Base-by-base conservation (phyloP, 2,329 filamentous ascomycete genomes). In the Sarocladium brachiariae region DNA sequence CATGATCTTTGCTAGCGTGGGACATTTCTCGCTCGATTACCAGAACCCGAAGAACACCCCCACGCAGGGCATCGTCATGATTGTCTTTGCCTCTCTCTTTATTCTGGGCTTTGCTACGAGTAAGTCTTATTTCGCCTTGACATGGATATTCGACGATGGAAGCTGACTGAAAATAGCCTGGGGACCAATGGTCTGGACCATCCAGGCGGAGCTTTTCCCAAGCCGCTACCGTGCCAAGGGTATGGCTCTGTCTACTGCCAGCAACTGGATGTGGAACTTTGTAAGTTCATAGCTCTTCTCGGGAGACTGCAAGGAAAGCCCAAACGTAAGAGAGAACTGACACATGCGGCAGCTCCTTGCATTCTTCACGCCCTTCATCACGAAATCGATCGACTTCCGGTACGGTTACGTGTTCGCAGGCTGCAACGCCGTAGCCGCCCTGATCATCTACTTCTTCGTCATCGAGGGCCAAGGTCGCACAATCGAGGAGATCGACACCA, bases 321-420 rank as follows among this genome's bases (percentile, higher is more conserved):
- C 37, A 21, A 21, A 45, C 7, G 10, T 21, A 7, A 7, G n/a
- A 6, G 10, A 41, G 7, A 24, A 5, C 16, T 7, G 24, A 7
- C 21, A 41, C 16, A 37, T 13, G 8, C 19, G 9, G 23, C 10
- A 45, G 43, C 46, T 49, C 31, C 46, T 83, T 53, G 80, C 80
- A 0, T 91, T 91, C 71, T 89, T 89, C 71, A 89, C 87, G 0
- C 84, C 87, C 0, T 90, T 89, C 66, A 90, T 91, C 61, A 86
- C 83, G 0, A 70, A 73, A 0, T 77, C 78, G 3, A 90, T 90
- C 50, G 78, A 85, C 57, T 90, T 85, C 65, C 75, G 75, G 1
- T 88, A 87, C 59, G 87, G 87, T 2, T 87, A 89, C 55, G 81
- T 91, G 25, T 90, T 90, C 64, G 86, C 85, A 0, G 83, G 74